These are phyloP conservation scores for Lasiodiplodia gonubiensis DNA, from an alignment of 2,329 filamentous ascomycete species.

Conservation along the genomic window DNA sequence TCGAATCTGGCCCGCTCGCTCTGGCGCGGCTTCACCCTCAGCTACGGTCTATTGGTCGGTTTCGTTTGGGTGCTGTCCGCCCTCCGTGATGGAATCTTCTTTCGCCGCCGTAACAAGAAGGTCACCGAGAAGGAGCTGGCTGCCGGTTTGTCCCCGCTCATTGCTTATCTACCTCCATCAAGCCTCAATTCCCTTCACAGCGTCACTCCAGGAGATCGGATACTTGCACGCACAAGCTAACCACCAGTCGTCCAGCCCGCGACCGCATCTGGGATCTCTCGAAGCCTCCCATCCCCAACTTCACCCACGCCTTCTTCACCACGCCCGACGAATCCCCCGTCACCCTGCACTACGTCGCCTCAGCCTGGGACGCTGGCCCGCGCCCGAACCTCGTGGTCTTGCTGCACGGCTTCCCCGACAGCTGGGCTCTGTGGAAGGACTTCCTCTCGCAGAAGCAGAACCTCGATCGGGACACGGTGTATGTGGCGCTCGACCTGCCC, in stretches of 20 bases:
- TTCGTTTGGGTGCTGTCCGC: conserved; percentile 35
- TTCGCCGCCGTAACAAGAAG: conserved; percentile 34
- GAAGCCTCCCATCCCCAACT: conserved; percentile 50
- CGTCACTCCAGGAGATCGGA: background rate
- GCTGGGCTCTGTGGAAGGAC: conserved; percentile 60
- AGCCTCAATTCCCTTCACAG: background rate
- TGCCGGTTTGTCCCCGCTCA: conserved; percentile 33
- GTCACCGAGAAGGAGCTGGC: conserved; percentile 40
- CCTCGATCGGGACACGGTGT: conserved; percentile 43
- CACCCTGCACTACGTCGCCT: conserved; percentile 62
- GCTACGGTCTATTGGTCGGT: conserved; percentile 41
- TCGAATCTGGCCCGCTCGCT: background rate
- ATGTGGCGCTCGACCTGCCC: conserved; percentile 64
- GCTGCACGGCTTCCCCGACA: conserved; percentile 66
- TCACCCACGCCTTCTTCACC: conserved; percentile 59
- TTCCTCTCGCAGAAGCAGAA: conserved; percentile 44
- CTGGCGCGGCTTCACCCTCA: conserved; percentile 29
- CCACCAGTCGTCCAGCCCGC: conserved; percentile 49
- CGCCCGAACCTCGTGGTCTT: conserved; percentile 55
- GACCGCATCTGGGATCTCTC: conserved; percentile 61
- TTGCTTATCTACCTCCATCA: background rate
- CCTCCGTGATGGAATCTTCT: conserved; percentile 39
- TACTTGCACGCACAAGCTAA: conserved; percentile 16
- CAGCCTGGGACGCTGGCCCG: conserved; percentile 28
- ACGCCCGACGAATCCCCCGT: conserved; percentile 46